Conservation (phyloP, 129 eudicot species). For the Helianthus annuus region HanXRQr2.0-SUNRISE NC_035448.2:15943653-15944152, state of each 20-base stretch:
- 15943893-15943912: slow-evolving; percentile 47
- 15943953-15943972: slow-evolving; percentile 46
- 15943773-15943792: slow-evolving; percentile 42
- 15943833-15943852: slow-evolving; percentile 52
- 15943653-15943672: slow-evolving; percentile 43
- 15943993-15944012: slow-evolving; percentile 47
- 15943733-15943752: slow-evolving; percentile 49
- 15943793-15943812: slow-evolving; percentile 41
- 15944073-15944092: slow-evolving; percentile 59
- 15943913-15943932: slow-evolving; percentile 60
- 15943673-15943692: slow-evolving; percentile 63
- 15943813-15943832: slow-evolving; percentile 53
- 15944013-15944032: slow-evolving; percentile 45
- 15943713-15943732: slow-evolving; percentile 40
- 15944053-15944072: slow-evolving; percentile 66
- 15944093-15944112: slow-evolving; percentile 44
- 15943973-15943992: slow-evolving; percentile 45
- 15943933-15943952: slow-evolving; percentile 61
- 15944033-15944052: slow-evolving; percentile 38
- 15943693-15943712: slow-evolving; percentile 68
- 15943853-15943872: slow-evolving; percentile 47
- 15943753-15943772: slow-evolving; percentile 48
- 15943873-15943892: slow-evolving; percentile 53
- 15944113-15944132: slow-evolving; percentile 40
- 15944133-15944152: slow-evolving; percentile 53